Conservation (phyloP, 23 red algal genomes). For the Chondrus crispus region DNA sequence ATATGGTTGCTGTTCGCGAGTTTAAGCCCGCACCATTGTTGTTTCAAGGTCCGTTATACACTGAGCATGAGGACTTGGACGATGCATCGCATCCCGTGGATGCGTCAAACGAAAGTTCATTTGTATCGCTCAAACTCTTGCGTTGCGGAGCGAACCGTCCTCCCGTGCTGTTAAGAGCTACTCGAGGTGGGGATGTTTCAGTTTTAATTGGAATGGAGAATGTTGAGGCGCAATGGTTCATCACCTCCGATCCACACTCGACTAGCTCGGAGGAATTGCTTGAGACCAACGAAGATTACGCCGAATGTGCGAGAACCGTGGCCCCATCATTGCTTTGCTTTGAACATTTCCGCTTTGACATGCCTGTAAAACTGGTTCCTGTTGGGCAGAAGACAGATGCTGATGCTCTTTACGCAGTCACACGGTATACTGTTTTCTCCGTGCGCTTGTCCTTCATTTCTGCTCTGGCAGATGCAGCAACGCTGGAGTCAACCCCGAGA, state of each 20-base stretch:
- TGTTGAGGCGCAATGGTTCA: slow-evolving; percentile 43
- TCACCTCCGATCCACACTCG: not conserved
- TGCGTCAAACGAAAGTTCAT: not conserved
- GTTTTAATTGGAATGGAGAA: slow-evolving; percentile 42
- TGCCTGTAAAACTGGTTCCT: slow-evolving; percentile 11
- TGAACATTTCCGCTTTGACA: slow-evolving; percentile 41
- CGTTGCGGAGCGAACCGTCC: not conserved
- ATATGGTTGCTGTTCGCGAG: slow-evolving; percentile 52
- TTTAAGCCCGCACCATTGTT: slow-evolving; percentile 56
- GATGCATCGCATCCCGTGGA: too few species aligned
- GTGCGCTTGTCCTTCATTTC: slow-evolving; percentile 51
- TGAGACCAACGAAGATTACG: slow-evolving; percentile 27
- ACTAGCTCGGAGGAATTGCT: not conserved
- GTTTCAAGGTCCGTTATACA: slow-evolving; percentile 53
- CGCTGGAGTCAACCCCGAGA: not conserved
- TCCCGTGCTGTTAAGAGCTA: slow-evolving; percentile 34
- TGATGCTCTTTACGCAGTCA: slow-evolving; percentile 24
- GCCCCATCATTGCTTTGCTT: slow-evolving; percentile 53
- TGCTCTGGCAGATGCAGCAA: slow-evolving; percentile 5
- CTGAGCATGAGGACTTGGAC: not conserved
- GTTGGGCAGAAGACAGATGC: slow-evolving; percentile 31
- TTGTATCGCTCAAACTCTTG: not conserved
- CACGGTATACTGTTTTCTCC: slow-evolving; percentile 24
- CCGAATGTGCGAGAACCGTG: slow-evolving; percentile 17
- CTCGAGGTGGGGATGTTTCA: slow-evolving; percentile 30